A percentile compares a stretch with the other conserved stretches of the same genome.
phyloP scores from a whole-genome alignment of 129 eudicot species.

The Ambrosia trifida region DNA sequence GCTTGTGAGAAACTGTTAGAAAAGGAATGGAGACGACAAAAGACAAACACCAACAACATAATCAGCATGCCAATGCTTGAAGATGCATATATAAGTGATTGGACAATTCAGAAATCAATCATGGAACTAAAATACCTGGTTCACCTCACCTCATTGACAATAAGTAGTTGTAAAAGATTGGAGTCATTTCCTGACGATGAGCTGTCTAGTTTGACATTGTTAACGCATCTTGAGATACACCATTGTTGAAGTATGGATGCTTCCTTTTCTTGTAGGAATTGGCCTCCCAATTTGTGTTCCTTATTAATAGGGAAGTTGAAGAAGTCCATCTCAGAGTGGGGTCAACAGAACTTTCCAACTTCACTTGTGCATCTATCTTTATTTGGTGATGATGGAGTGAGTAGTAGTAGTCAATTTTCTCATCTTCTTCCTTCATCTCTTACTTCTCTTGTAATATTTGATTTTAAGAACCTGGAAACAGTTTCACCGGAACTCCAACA shows the following conservation, averaged over 20 bases:
- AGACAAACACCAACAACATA: no score
- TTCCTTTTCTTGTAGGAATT: slow-evolving; percentile 10
- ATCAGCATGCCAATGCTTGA: neutral
- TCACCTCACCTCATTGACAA: neutral
- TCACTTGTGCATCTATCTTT: neutral
- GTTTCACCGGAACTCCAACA: slow-evolving; percentile 9
- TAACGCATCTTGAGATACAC: neutral
- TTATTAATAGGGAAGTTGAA: neutral
- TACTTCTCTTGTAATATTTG: neutral
- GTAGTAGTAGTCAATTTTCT: neutral
- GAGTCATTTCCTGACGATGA: neutral
- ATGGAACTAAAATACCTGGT: neutral
- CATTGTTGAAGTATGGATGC: neutral
- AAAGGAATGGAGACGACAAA: neutral
- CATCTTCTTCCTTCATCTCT: slow-evolving; percentile 26
- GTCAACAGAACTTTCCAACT: slow-evolving; percentile 16
- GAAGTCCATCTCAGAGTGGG: slow-evolving; percentile 17
- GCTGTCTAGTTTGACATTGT: neutral
- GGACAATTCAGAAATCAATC: neutral
- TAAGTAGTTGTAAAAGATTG: neutral
- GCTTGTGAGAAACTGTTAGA: neutral
- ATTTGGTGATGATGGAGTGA: neutral
- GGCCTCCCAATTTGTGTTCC: slow-evolving; percentile 21
- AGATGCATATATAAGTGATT: neutral
- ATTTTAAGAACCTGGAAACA: neutral